phyloP scores from a whole-genome alignment of 371 early-diverging fungal species.

The Mucor saturninus region DNA sequence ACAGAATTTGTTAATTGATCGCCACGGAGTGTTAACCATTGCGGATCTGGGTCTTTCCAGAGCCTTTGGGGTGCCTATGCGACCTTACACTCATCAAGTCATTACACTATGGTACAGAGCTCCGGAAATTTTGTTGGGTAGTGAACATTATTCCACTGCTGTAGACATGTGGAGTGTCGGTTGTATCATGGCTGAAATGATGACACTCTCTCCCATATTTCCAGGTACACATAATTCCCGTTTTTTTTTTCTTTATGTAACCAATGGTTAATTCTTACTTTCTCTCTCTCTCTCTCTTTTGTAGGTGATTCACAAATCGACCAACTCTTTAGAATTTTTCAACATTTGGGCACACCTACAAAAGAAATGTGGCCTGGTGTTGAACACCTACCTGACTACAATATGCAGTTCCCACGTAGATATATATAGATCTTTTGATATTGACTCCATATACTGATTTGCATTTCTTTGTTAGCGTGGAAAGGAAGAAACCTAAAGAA shows the following conservation, averaged over 20 bases:
- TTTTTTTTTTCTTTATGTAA: not conserved
- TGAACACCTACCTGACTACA: slow-evolving; percentile 62
- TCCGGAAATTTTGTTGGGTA: slow-evolving; percentile 96
- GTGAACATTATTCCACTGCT: slow-evolving; percentile 86
- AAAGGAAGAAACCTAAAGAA: slow-evolving; percentile 19
- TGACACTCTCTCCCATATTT: slow-evolving; percentile 80
- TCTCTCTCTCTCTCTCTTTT: not conserved
- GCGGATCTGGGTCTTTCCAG: slow-evolving; percentile 97
- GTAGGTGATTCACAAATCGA: slow-evolving; percentile 27
- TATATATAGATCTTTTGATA: not conserved
- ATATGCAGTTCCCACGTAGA: slow-evolving; percentile 29
- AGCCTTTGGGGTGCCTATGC: slow-evolving; percentile 86
- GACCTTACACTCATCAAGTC: slow-evolving; percentile 96
- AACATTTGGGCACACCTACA: slow-evolving; percentile 91
- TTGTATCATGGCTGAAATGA: slow-evolving; percentile 97
- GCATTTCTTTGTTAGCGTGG: slow-evolving; percentile 24
- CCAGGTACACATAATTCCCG: slow-evolving; percentile 41
- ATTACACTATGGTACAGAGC: slow-evolving; percentile 98
- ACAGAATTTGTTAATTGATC: slow-evolving; percentile 94
- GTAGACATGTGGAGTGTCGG: slow-evolving; percentile 99
- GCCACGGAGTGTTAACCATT: slow-evolving; percentile 83
- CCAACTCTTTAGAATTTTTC: slow-evolving; percentile 28
- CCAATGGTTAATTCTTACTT: no score
- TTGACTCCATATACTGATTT: not conserved
- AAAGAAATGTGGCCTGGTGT: slow-evolving; percentile 93